Evolutionary conservation across 106 monocot genomes (phyloP), one percentile per base, ranked within the genome.

Genomic region (Apostasia shenzhenica): DNA sequence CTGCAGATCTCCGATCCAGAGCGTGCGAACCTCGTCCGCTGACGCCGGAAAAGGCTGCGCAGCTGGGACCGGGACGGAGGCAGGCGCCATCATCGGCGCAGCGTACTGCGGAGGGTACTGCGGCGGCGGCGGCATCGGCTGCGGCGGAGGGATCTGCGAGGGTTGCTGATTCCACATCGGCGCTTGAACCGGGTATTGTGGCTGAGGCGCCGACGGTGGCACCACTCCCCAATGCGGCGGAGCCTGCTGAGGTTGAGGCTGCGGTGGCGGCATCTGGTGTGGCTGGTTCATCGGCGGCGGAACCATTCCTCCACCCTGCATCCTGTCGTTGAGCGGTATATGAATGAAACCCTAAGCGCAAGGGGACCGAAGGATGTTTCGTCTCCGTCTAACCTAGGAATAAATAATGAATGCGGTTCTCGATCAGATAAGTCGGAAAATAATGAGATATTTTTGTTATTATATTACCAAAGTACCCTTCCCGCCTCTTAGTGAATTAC

Each of bases 1-100:
- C 81, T 85, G 92, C 67, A 92, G 66, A 50, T 92, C 92, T 39
- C 88, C 92, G 48, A 92, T 85, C 92, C 92, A 92, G 4, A 92
- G 85, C 9, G 85, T 83, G 54, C 68, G 76, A 66, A 81, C 77
- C 78, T 85, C 92, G 13, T 85, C 83, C 0, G 71, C 12, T 14
- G 76, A 59, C 12, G 51, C 74, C 2, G 73, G 61, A 69, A 63
- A 75, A 0, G 45, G 10, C 2, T 6, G 53, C 53, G 48, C 54
- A 2, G 61, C 54, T 4, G 40, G 70, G 51, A 37, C 5, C 48
- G 60, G 72, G 11, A n/a, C 51, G 2, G 41, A 68, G 47, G 48
- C 10, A 37, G 41, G 64, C 26, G 54, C 10, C 50, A 6, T 48
- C 61, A 48, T 74, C 5, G 61, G 72, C 12, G 62, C 50, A 67